Conservation (phyloP, 2,329 filamentous ascomycete species). For the Beauveria varroae region DNA sequence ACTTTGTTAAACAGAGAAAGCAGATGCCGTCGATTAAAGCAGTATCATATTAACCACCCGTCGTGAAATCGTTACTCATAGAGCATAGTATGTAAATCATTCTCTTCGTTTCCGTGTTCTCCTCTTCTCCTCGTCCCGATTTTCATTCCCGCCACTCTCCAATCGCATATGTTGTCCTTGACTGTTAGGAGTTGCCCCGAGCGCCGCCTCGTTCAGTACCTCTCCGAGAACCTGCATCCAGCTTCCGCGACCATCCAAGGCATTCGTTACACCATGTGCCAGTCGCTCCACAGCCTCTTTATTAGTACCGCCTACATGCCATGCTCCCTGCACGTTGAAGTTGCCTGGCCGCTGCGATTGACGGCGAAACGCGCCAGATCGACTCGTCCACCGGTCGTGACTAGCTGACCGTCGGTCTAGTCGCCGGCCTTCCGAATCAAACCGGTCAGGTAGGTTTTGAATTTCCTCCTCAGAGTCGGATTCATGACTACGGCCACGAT, state of each 20-base stretch:
- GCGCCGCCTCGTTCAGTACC: constrained; percentile 13
- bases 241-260: constrained; percentile 22
- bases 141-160: not conserved
- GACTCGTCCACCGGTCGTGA: constrained; percentile 24
- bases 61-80: not conserved
- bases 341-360: constrained; percentile 24
- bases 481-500: constrained; percentile 12
- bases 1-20: not conserved
- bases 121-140: not conserved
- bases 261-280: constrained; percentile 22
- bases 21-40: not conserved
- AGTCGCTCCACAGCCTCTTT: constrained; percentile 31
- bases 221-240: constrained; percentile 21
- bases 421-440: constrained; percentile 36
- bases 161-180: not conserved
- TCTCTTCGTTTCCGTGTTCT: not conserved
- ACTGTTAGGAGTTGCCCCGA: not conserved
- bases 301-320: constrained; percentile 39
- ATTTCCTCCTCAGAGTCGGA: constrained; percentile 29
- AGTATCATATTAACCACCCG: not conserved
- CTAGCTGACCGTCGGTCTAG: constrained; percentile 22
- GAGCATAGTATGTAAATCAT: not conserved
- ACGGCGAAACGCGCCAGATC: constrained; percentile 37
- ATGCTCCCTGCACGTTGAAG: constrained; percentile 32
- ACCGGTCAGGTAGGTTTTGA: constrained; percentile 40